Conservation (phyloP, 306 rosid genomes). For the Ormosia semicastrata region DNA sequence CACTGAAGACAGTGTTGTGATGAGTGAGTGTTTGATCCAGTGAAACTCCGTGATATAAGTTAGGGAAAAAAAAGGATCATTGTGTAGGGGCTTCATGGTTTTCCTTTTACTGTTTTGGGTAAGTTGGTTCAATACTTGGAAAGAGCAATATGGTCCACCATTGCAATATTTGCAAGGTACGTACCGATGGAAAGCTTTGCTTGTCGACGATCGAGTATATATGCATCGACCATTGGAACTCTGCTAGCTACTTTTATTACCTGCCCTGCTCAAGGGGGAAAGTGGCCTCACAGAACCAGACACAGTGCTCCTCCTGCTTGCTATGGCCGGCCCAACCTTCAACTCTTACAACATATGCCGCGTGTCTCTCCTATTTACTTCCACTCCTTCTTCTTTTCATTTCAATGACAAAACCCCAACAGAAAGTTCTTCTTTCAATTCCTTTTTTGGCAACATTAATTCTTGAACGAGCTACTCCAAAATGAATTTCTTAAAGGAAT, state of each 20-base stretch:
- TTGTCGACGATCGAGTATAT: background rate
- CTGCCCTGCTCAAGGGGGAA: background rate
- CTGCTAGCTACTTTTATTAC: background rate
- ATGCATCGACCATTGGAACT: conserved; percentile 9
- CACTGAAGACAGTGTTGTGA: conserved; percentile 21
- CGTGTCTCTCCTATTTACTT: background rate
- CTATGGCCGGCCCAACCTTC: conserved; percentile 23
- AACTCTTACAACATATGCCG: background rate
- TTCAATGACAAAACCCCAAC: background rate
- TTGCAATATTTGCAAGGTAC: background rate
- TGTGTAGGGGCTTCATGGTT: conserved; percentile 9
- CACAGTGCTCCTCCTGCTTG: background rate
- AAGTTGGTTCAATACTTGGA: background rate
- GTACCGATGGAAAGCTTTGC: background rate
- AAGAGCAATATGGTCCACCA: conserved; percentile 22
- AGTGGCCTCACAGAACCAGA: background rate
- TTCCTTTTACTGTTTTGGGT: conserved; percentile 25
- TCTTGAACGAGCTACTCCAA: background rate
- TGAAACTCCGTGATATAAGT: conserved; percentile 30
- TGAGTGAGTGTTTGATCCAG: conserved; percentile 21
- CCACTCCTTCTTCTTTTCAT: background rate
- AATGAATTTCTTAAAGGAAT: background rate
- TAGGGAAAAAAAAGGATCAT: background rate
- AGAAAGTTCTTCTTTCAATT: background rate
- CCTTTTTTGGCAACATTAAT: background rate